Evolutionary conservation across 192 early-diverging fungal genomes (phyloP), one percentile per base, ranked within the genome.

Genomic region (Rhizophagus clarus): DNA sequence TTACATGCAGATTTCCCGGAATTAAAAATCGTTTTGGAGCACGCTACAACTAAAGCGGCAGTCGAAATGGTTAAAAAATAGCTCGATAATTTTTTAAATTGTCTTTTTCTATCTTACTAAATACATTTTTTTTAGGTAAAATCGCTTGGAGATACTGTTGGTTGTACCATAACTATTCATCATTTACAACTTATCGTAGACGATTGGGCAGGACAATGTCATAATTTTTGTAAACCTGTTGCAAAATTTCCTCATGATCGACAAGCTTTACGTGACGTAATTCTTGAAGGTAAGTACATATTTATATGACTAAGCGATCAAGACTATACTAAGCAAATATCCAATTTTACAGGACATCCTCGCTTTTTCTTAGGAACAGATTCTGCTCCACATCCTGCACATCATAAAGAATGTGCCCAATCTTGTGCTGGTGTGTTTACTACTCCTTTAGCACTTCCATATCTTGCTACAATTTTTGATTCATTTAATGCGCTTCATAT

Each of bases 181-280:
- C 97, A 99, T 82, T 83, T 99, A 80, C 87, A 93, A 68, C 85
- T 99, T 20, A 88, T 94, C 37, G 93, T 97, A 0, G 98, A 99
- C 81, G 97, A 99, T 85, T 99, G 98, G 98, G 98, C 98, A 34
- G 98, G 97, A 8, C 91, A 96, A 80, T 93, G 92, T 74, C 98
- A 99, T 81, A 91, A 97, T 84, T 99, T 96, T 84, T 99, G 98
- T 89, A 99, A 99, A 86, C 98, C 98, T 37, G 98, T 99, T 28
- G 98, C 98, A 37, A 99, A 99, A 86, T 97, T 87, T 82, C 96
- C 95, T 14, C 89, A 90, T 64, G 98, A 99, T 81, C 92, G 98
- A 12, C 87, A 92, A 10, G 98, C 98, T 1, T 88, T 99, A 67
- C 92, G 93, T 26, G 90, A 93, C 15, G 89, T 96, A 12, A 86